Evolutionary conservation across 1,284 basidiomycete genomes (phyloP).

Genomic region (Termitomyces sp.): DNA sequence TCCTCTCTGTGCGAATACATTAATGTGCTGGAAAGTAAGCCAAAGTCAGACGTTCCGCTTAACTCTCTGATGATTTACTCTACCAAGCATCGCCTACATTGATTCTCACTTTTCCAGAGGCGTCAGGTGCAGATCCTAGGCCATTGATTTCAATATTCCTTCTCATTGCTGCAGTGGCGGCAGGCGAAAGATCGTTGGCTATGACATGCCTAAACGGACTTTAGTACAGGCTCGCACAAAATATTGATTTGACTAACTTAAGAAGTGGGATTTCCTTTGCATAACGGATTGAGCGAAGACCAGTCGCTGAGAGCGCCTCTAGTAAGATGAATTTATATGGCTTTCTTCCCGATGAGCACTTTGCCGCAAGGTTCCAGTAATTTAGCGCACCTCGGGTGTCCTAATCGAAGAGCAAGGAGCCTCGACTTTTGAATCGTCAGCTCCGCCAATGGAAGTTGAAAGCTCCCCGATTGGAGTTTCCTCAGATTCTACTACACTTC

Average conservation of each 20-base stretch:
- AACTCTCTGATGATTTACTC: conserved; percentile 11
- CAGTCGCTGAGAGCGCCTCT: conserved; percentile 96
- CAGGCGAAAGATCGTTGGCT: conserved; percentile 88
- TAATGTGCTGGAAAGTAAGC: conserved; percentile 50
- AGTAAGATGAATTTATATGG: conserved; percentile 76
- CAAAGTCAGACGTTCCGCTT: not conserved
- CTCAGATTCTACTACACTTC: conserved; percentile 11
- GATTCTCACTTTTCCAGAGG: conserved; percentile 62
- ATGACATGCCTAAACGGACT: conserved; percentile 66
- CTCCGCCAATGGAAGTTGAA: not conserved
- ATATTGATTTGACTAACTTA: conserved; percentile 46
- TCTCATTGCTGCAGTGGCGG: conserved; percentile 84
- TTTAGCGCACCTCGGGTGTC: conserved; percentile 17
- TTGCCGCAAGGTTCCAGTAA: not conserved
- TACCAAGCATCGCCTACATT: conserved; percentile 95
- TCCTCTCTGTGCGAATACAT: conserved; percentile 88
- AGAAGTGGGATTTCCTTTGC: conserved; percentile 95
- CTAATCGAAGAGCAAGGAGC: not conserved
- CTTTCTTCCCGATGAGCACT: conserved; percentile 14
- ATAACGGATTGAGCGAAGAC: conserved; percentile 93
- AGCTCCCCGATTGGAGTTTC: conserved; percentile 2
- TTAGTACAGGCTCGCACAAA: conserved; percentile 6
- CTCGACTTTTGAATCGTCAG: conserved; percentile 1
- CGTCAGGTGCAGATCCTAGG: conserved; percentile 39
- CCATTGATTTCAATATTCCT: conserved; percentile 89